phyloP scores from a whole-genome alignment of 2,329 filamentous ascomycete genomes.

The Thyridium curvatum region DNA sequence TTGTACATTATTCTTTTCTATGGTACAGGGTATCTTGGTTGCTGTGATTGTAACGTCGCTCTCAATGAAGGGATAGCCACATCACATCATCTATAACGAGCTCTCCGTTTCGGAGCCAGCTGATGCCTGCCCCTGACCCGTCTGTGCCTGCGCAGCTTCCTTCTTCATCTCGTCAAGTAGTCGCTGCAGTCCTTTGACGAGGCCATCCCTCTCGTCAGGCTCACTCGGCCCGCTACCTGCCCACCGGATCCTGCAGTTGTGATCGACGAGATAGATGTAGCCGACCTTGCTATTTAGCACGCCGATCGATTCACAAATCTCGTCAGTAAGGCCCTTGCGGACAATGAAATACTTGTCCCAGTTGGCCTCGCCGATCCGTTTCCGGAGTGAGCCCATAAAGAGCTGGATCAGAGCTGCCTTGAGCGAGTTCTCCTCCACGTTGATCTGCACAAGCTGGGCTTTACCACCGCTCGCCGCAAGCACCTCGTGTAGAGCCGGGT shows the following conservation, averaged over 20 bases:
- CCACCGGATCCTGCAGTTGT: constrained; percentile 86
- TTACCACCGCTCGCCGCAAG: constrained; percentile 45
- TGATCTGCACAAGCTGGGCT: constrained; percentile 76
- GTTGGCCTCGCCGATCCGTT: constrained; percentile 40
- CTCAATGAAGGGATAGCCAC: not conserved
- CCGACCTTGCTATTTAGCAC: constrained; percentile 87
- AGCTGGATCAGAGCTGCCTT: constrained; percentile 53
- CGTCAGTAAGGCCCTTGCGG: constrained; percentile 48
- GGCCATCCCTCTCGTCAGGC: constrained; percentile 57
- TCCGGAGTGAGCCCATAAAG: constrained; percentile 48
- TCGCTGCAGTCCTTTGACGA: constrained; percentile 58
- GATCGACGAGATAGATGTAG: constrained; percentile 87
- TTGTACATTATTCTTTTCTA: constrained; percentile 7
- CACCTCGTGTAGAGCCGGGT: constrained; percentile 62
- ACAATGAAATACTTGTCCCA: constrained; percentile 59
- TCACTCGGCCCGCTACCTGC: constrained; percentile 72
- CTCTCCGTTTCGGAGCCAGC: not conserved
- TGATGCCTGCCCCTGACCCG: constrained; percentile 7
- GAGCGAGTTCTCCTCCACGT: constrained; percentile 76
- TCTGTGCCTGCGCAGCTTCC: constrained; percentile 11
- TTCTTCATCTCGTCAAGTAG: constrained; percentile 53
- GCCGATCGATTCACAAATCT: constrained; percentile 57
- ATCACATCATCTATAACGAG: not conserved
- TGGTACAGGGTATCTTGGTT: constrained; percentile 5
- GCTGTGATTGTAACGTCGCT: constrained; percentile 2